phyloP scores from a whole-genome alignment of 805 yeast genomes.

The Starmerella bombicola region DNA sequence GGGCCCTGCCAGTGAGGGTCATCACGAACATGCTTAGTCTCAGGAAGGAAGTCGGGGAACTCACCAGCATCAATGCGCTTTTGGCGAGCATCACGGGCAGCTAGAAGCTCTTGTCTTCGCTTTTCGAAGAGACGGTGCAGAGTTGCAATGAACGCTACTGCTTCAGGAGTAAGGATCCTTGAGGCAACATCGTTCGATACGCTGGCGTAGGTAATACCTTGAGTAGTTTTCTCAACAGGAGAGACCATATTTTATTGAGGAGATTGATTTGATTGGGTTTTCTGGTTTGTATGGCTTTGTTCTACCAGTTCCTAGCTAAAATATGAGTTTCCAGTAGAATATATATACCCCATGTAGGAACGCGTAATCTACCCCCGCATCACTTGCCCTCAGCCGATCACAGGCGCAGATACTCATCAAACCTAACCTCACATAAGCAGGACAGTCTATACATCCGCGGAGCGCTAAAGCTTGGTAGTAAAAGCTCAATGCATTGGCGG shows the following conservation, averaged over 20 bases:
- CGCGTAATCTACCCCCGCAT: neutral
- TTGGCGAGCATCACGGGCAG: constrained; percentile 45
- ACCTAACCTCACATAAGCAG: too few relatives aligned
- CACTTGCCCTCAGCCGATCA: too few relatives aligned
- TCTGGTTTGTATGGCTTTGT: too few relatives aligned
- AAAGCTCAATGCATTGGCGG: too few relatives aligned
- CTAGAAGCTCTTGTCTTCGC: constrained; percentile 43
- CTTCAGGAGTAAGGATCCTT: constrained; percentile 49
- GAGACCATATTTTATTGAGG: constrained; percentile 20
- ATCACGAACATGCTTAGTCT: constrained; percentile 48
- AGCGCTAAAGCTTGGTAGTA: too few relatives aligned
- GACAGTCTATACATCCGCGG: too few relatives aligned
- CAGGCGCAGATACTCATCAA: too few relatives aligned
- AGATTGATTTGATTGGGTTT: neutral
- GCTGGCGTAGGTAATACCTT: constrained; percentile 46
- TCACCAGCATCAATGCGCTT: constrained; percentile 45
- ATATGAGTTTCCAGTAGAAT: too few relatives aligned
- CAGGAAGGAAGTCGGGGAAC: constrained; percentile 58
- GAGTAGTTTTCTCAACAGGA: constrained; percentile 24
- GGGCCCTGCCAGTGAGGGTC: constrained; percentile 64
- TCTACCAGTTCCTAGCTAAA: too few relatives aligned
- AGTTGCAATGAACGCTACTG: constrained; percentile 52
- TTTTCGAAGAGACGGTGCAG: constrained; percentile 52
- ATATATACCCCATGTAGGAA: too few relatives aligned
- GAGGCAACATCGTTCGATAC: constrained; percentile 38